Evolutionary conservation across 1,139 yeast genomes (phyloP).

Genomic region (Zygoascus meyerae): DNA sequence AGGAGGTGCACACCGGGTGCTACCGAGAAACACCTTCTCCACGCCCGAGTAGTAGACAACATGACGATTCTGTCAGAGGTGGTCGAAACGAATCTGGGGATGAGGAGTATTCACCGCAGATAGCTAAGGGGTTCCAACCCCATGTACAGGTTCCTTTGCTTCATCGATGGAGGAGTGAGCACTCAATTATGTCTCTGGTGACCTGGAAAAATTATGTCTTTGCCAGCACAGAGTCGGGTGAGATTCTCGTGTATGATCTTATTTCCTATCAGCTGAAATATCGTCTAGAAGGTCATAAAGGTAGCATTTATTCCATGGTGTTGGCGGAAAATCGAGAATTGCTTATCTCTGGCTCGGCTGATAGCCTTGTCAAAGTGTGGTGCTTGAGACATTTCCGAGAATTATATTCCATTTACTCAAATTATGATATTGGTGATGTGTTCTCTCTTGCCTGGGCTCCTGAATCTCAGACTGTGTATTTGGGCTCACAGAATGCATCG

Average conservation of each 20-base stretch:
- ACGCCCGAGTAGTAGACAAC: constrained; percentile 1
- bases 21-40: constrained; percentile 20
- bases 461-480: constrained; percentile 53
- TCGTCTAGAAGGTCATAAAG: constrained; percentile 51
- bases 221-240: constrained; percentile 94
- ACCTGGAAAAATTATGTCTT: constrained; percentile 58
- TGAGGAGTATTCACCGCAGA: constrained; percentile 4
- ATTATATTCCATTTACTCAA: constrained; percentile 68
- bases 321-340: constrained; percentile 35
- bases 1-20: constrained; percentile 15
- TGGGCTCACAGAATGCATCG: constrained; percentile 92
- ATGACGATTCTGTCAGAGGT: neutral
- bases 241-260: constrained; percentile 65
- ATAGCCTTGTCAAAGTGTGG: constrained; percentile 85
- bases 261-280: constrained; percentile 52
- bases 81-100: neutral
- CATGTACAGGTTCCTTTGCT: constrained; percentile 33
- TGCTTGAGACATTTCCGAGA: constrained; percentile 39
- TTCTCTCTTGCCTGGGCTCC: constrained; percentile 76
- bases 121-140: neutral
- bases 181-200: constrained; percentile 73
- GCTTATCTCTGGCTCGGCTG: constrained; percentile 84
- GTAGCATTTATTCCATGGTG: constrained; percentile 66
- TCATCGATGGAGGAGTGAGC: constrained; percentile 72
- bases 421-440: constrained; percentile 88